Base-by-base conservation (phyloP, 768 basidiomycete species). In the Russula brevipes region DNA sequence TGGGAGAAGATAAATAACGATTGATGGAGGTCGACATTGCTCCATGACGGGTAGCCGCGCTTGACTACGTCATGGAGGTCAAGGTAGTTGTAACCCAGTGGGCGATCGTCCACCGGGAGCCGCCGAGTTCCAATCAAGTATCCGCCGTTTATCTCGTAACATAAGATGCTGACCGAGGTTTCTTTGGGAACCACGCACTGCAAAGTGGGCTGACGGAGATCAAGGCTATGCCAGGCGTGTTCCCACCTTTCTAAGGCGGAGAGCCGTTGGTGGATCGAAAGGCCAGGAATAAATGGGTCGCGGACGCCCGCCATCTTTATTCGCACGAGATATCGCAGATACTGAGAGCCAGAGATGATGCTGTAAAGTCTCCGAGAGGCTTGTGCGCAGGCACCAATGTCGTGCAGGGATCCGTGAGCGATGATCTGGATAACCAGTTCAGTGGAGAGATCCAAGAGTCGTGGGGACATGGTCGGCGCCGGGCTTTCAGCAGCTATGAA, bases 351-450 rank as follows among this genome's bases (percentile, higher is more conserved):
- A 33, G 55, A 63, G 17, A 65, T 36, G 38, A 63, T 62, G 52
- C 19, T 5, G 61, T 53, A 39, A 38, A 65, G 55, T 19, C 55
- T 47, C 52, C 56, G 41, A 38, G 60, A 65, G 31, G 64, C 47
- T 44, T 8, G 64, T 9, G 55, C 50, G 55, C 55, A 57, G 46
- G 61, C 64, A 24, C 50, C 36, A 17, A 65, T 63, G 30, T 63
- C 61, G 39, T 45, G 50, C 44, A 57, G 45, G 36, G 64, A 65
- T 44, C 57, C 44, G 31, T 57, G n/a, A 12, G 64, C 44, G 17
- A 65, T n/a, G 50, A 65, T 63, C 19, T 65, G 55, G 36, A 63
- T 57, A n/a, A 65, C 52, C 7, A 65, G 61, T 35, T 65, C 64
- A 19, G 55, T 39, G 51, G 64, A 65, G 33, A 65, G 64, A 51